A percentile compares a stretch with the other conserved stretches of the same genome.
These are phyloP conservation scores for Microthyrium microscopicum DNA, from an alignment of 2,329 filamentous ascomycete genomes.

Conservation along the genomic window DNA sequence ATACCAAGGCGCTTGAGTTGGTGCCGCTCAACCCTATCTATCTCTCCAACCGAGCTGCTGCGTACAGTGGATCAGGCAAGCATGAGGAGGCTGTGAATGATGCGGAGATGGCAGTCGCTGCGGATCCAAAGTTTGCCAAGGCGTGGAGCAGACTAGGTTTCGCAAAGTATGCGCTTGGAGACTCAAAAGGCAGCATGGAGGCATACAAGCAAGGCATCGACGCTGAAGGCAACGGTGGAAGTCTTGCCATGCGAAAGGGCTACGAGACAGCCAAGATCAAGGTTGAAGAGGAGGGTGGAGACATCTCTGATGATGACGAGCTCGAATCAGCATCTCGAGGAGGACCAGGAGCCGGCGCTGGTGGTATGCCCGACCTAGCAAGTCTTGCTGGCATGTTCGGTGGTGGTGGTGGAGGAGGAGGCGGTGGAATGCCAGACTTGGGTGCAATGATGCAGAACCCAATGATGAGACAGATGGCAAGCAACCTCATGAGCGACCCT, in stretches of 20 bases:
- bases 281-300: slow-evolving; percentile 58
- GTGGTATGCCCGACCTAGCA: slow-evolving; percentile 27
- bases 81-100: slow-evolving; percentile 73
- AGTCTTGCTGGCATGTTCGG: slow-evolving; percentile 29
- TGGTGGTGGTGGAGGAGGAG: slow-evolving; percentile 43
- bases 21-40: slow-evolving; percentile 84
- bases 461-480: slow-evolving; percentile 95
- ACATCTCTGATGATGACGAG: slow-evolving; percentile 36
- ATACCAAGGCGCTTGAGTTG: slow-evolving; percentile 71
- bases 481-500: slow-evolving; percentile 94
- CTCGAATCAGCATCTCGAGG: slow-evolving; percentile 22
- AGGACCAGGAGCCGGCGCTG: slow-evolving; percentile 17
- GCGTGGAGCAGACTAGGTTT: slow-evolving; percentile 90
- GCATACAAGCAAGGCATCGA: slow-evolving; percentile 89
- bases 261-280: slow-evolving; percentile 83
- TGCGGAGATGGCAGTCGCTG: slow-evolving; percentile 73
- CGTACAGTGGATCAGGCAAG: slow-evolving; percentile 69
- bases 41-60: slow-evolving; percentile 91
- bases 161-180: slow-evolving; percentile 78
- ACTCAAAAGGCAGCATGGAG: slow-evolving; percentile 83
- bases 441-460: slow-evolving; percentile 86
- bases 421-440: slow-evolving; percentile 76
- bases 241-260: slow-evolving; percentile 93
- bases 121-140: slow-evolving; percentile 91
- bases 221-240: slow-evolving; percentile 82